Evolutionary conservation across 352 stramenopile genomes (phyloP), one percentile per base, ranked within the genome.

Genomic region (Blastocystis sp.): DNA sequence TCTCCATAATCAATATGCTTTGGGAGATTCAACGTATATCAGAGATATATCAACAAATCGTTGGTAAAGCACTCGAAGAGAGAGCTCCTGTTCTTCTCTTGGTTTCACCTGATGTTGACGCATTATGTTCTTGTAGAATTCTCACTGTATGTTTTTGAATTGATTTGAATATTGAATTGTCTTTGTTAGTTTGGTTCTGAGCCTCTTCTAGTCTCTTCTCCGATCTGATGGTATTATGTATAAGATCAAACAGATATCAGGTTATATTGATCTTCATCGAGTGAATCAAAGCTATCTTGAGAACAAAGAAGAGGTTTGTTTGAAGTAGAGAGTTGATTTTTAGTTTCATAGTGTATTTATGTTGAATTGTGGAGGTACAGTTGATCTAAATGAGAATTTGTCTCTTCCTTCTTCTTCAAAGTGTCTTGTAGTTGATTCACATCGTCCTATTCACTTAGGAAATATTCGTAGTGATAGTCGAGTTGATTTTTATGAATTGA

Each of bases 241-340:
- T 24, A 80, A 58, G 6, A 80, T 80, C 43, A 80, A 80, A 54
- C 69, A 80, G 59, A 80, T 80, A 46, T 59, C 69, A n/a, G 69
- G 69, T 29, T 80, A 80, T 59, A 54, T 80, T 11, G 69, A 80
- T 80, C 49, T 80, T 43, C 39, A 54, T 5, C 42, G 49, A 37
- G 69, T 80, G 3, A 80, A 80, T 63, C 69, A 80, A n/a, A 80
- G 39, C 12, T 80, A 52, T 63, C 32, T 80, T 7, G 37, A 61
- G 11, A 42, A 63, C 27, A 59, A 58, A 42, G 69, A 80, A 39
- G 69, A 80, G 12, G 69, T 80, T 32, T 42, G 11, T n/a, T 19
- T 21, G 4, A 19, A n/a, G 1, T 42, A 24, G 7, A 16, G 21
- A 5, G 5, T 27, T 80, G 5, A 61, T 7, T 21, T 21, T 19